Conservation (phyloP, 306 rosid species). For the Vigna hirtella region DNA sequence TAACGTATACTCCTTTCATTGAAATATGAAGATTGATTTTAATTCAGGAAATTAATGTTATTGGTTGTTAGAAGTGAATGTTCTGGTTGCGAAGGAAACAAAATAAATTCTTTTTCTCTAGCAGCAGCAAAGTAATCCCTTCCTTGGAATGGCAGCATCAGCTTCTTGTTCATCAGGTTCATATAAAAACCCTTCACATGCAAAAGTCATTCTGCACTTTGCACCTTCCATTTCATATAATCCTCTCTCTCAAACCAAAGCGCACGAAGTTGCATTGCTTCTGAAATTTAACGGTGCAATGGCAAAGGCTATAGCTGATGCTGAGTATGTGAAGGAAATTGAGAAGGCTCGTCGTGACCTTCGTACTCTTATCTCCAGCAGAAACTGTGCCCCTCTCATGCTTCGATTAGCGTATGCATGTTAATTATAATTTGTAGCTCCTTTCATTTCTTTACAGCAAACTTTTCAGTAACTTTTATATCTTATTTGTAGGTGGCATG, state of each 20-base stretch:
- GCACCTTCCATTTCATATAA: background rate
- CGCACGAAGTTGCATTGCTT: background rate
- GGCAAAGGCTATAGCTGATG: slow-evolving; percentile 52
- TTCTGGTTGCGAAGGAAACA: slow-evolving; percentile 18
- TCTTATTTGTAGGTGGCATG: slow-evolving; percentile 73
- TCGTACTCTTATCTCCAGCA: slow-evolving; percentile 71
- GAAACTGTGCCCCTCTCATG: slow-evolving; percentile 80
- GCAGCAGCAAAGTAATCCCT: slow-evolving; percentile 38
- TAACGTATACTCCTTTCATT: background rate
- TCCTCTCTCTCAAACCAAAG: slow-evolving; percentile 13
- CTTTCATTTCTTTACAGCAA: background rate
- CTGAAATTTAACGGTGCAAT: slow-evolving; percentile 32
- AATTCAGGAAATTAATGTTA: background rate
- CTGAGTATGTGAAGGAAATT: slow-evolving; percentile 62
- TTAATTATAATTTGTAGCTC: background rate
- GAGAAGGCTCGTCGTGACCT: slow-evolving; percentile 77
- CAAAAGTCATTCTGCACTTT: background rate
- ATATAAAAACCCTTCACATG: background rate
- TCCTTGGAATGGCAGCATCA: slow-evolving; percentile 34
- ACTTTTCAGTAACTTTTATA: background rate
- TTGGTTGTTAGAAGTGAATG: background rate
- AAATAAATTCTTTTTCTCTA: slow-evolving; percentile 9
- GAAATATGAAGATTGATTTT: background rate
- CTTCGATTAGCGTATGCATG: slow-evolving; percentile 81
- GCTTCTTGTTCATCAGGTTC: slow-evolving; percentile 1